Base-by-base conservation (phyloP, 1,284 basidiomycete genomes). In the Moesziomyces sp. region DNA sequence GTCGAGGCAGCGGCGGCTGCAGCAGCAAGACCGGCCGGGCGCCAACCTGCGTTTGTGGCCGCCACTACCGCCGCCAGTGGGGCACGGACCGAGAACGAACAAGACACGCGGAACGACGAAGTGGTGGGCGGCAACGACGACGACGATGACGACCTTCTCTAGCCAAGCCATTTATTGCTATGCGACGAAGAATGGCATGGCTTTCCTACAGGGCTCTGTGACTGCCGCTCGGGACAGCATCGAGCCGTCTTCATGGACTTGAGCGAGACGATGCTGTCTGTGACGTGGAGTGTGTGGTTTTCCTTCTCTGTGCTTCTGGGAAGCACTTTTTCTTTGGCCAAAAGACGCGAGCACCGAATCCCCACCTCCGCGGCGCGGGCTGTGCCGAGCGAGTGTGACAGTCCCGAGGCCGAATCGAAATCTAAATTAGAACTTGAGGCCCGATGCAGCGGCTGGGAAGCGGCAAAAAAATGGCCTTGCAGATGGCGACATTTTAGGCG, bases 51-150 rank as follows among this genome's bases (percentile, higher is more conserved):
- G 13, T 72, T 72, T 40, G 75, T 73, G 19, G 68, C 67, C 42
- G 68, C 83, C 60, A 85, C 84, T 58, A 85, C 85, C 54, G 81
- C 80, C 88, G 86, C 89, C 89, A 68, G 90, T 44, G 59, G 71
- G 53, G 66, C 89, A 40, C 89, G 91, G 26, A 88, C 89, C 7
- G 87, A 86, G 2, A 87, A 85, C 16, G 82, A 77, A 30, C 76
- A 74, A 18, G 64, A 30, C n/a, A 55, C 52, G 4, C 40, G 11
- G 42, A 78, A 82, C 30, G 52, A 52, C n/a, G 74, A 83, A 42
- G 65, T 70, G 57, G 70, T 80, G 30, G 79, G 63, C 33, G 75
- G 56, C 35, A 76, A 63, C 45, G 76, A 78, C 26, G 79, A 78
- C 24, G 83, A 80, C 40, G 85, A 85, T 55, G 81, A 85, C 30